phyloP scores from a whole-genome alignment of 164 flowering plant species.

The Chimonanthus salicifolius region DNA sequence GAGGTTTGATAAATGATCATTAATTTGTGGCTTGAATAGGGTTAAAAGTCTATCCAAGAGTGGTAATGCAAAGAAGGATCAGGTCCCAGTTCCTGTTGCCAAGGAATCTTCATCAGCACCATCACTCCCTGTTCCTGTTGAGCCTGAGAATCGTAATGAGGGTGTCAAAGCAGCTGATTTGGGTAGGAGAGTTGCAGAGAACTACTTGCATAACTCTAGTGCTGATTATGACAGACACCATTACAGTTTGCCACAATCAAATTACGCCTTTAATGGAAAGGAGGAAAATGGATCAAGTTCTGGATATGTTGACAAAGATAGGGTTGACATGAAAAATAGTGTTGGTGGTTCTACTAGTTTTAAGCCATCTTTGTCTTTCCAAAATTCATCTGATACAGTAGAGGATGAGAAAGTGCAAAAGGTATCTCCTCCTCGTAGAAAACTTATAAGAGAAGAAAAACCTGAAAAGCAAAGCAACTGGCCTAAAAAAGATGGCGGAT shows the following conservation, averaged over 20 bases:
- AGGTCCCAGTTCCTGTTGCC: constrained; percentile 21
- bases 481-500: constrained; percentile 48
- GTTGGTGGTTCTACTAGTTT: constrained; percentile 37
- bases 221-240: constrained; percentile 43
- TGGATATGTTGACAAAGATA: constrained; percentile 47
- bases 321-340: constrained; percentile 34
- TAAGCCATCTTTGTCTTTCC: constrained; percentile 29
- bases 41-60: constrained; percentile 91
- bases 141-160: constrained; percentile 45
- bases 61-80: constrained; percentile 79
- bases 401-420: constrained; percentile 64
- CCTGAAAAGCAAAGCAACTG: constrained; percentile 53
- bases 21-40: constrained; percentile 31
- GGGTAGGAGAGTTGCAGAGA: constrained; percentile 44
- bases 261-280: constrained; percentile 29
- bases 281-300: constrained; percentile 44
- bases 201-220: constrained; percentile 29
- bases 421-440: constrained; percentile 91
- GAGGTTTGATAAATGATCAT: not conserved
- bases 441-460: constrained; percentile 60
- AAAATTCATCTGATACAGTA: constrained; percentile 31
- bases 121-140: constrained; percentile 34
- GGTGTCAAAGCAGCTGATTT: constrained; percentile 45
- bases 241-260: constrained; percentile 28
- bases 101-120: constrained; percentile 55